A percentile compares a stretch with the other conserved stretches of the same genome.
Conservation (phyloP, 116 monocot species). For the Phalaenopsis hybrid region DNA sequence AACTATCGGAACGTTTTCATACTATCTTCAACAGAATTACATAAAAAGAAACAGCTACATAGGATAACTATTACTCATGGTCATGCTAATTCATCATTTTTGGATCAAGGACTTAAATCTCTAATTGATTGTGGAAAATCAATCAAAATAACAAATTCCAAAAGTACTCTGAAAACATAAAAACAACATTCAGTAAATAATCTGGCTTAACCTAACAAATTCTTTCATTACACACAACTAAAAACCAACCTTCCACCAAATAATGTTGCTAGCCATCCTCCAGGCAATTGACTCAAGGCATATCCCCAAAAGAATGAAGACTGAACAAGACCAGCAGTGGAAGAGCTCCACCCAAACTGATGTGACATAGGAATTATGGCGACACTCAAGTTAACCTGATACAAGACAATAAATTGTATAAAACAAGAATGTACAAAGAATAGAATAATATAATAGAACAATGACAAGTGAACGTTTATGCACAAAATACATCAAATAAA, state of each 20-base stretch:
- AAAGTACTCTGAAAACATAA: background rate
- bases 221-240: background rate
- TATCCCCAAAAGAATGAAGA: constrained; percentile 99
- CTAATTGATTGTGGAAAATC: no score
- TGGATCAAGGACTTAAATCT: no score
- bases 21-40: no score
- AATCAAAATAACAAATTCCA: no score
- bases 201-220: background rate
- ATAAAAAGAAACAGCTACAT: no score
- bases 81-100: no score
- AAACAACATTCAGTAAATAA: background rate
- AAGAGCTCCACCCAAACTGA: constrained; percentile 96
- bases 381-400: constrained; percentile 91
- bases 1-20: no score
- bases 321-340: constrained; percentile 86
- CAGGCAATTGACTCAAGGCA: constrained; percentile 94
- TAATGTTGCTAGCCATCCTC: constrained; percentile 90
- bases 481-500: background rate
- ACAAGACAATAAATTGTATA: background rate
- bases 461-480: no score
- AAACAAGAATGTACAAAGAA: background rate
- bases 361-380: constrained; percentile 99
- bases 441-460: background rate
- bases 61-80: no score
- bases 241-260: constrained; percentile 90